Conservation (phyloP, 2,329 filamentous ascomycete species). For the Curvularia lunata region DNA sequence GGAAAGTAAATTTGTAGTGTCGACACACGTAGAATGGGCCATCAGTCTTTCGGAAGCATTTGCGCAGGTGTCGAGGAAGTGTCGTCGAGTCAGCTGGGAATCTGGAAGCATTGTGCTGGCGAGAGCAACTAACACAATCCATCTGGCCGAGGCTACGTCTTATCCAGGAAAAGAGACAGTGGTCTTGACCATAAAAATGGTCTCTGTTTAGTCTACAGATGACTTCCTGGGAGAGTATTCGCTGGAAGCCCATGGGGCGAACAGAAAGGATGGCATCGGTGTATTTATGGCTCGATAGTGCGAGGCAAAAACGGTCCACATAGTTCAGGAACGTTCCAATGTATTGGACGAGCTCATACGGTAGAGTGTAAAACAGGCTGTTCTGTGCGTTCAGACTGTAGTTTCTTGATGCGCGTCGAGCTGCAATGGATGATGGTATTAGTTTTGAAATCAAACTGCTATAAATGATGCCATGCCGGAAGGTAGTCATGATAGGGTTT, state of each 20-base stretch:
- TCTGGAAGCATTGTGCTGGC: background rate
- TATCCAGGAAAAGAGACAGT: background rate
- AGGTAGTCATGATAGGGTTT: background rate
- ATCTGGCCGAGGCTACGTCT: background rate
- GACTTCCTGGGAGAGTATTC: background rate
- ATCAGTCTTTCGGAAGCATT: background rate
- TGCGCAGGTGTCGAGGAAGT: background rate
- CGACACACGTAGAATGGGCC: background rate
- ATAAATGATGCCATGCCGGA: background rate
- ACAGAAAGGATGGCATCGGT: background rate
- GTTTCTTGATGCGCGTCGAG: background rate
- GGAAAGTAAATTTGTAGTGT: background rate
- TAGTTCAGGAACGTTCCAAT: slow-evolving; percentile 3
- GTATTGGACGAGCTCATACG: slow-evolving; percentile 1
- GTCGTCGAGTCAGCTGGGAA: background rate
- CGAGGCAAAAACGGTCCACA: slow-evolving; percentile 3
- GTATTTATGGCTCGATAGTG: slow-evolving; percentile 2
- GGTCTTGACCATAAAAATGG: background rate
- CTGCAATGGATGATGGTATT: background rate
- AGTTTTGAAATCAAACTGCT: background rate
- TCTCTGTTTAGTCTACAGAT: background rate
- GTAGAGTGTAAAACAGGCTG: slow-evolving; percentile 1
- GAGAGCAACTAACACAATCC: background rate
- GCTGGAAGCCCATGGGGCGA: background rate
- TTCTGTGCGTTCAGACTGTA: background rate